Evolutionary conservation across 2,329 filamentous ascomycete species (phyloP).

Genomic region (Dryadomyces sulphureus): DNA sequence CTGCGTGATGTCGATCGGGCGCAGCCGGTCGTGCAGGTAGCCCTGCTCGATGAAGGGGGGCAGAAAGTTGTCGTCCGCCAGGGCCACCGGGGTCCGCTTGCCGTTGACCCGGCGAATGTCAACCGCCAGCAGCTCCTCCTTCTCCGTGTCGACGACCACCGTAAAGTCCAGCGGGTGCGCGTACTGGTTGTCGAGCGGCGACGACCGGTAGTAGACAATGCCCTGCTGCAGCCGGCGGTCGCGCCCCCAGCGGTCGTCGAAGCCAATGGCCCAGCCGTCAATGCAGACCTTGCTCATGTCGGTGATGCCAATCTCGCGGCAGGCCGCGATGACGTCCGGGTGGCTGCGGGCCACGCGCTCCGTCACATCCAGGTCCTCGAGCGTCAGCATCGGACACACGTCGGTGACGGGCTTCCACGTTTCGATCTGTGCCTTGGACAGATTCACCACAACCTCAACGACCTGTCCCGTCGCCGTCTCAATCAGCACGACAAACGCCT

Average conservation of each 20-base stretch:
- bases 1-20: constrained; percentile 62
- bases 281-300: constrained; percentile 95
- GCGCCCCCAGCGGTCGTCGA: constrained; percentile 77
- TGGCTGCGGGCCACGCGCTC: constrained; percentile 65
- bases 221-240: constrained; percentile 74
- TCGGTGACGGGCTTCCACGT: constrained; percentile 63
- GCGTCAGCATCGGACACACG: constrained; percentile 80
- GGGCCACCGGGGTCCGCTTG: constrained; percentile 54
- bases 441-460: constrained; percentile 67
- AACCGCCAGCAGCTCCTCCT: constrained; percentile 63
- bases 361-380: constrained; percentile 75
- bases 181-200: constrained; percentile 78
- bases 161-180: constrained; percentile 86
- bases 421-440: constrained; percentile 50
- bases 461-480: constrained; percentile 65
- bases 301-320: constrained; percentile 62
- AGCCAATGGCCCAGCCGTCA: constrained; percentile 92
- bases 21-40: constrained; percentile 55
- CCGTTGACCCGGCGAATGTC: constrained; percentile 67
- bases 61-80: constrained; percentile 66
- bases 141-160: constrained; percentile 75
- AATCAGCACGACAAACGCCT: constrained; percentile 66
- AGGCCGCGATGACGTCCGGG: constrained; percentile 80
- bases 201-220: constrained; percentile 85
- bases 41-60: constrained; percentile 60